Evolutionary conservation across 306 rosid genomes (phyloP).

Genomic region (Glycine latifolia): DNA sequence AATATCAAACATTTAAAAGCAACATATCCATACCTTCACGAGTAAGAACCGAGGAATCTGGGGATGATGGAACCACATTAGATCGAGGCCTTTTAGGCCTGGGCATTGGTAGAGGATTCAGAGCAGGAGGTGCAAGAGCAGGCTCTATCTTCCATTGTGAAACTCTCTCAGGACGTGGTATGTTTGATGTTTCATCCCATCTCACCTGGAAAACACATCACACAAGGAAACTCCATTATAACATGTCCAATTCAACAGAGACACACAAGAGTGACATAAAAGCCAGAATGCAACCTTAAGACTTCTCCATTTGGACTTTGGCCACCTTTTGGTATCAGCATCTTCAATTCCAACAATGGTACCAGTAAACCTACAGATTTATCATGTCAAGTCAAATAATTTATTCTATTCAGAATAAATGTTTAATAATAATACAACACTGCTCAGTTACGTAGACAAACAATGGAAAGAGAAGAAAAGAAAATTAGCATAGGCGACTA

Average conservation of each 20-base stretch:
- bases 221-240: conserved; percentile 21
- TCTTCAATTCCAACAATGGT: conserved; percentile 91
- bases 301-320: conserved; percentile 89
- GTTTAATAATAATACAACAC: not conserved
- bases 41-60: conserved; percentile 82
- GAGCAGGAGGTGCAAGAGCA: conserved; percentile 86
- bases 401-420: not conserved
- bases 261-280: not conserved
- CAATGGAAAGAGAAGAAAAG: not conserved
- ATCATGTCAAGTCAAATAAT: not conserved
- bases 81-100: conserved; percentile 88
- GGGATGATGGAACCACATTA: conserved; percentile 72
- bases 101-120: conserved; percentile 79
- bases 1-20: not conserved
- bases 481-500: not conserved
- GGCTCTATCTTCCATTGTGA: conserved; percentile 98
- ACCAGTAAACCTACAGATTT: conserved; percentile 77
- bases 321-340: conserved; percentile 77
- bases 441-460: not conserved
- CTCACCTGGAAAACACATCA: conserved; percentile 70
- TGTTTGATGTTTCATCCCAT: conserved; percentile 94
- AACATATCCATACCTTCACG: conserved; percentile 71
- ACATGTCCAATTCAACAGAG: conserved; percentile 17
- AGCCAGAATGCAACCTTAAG: conserved; percentile 74
- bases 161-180: conserved; percentile 95